phyloP scores from a whole-genome alignment of 352 stramenopile genomes.

The Phytopythium chamaehyphon region DNA sequence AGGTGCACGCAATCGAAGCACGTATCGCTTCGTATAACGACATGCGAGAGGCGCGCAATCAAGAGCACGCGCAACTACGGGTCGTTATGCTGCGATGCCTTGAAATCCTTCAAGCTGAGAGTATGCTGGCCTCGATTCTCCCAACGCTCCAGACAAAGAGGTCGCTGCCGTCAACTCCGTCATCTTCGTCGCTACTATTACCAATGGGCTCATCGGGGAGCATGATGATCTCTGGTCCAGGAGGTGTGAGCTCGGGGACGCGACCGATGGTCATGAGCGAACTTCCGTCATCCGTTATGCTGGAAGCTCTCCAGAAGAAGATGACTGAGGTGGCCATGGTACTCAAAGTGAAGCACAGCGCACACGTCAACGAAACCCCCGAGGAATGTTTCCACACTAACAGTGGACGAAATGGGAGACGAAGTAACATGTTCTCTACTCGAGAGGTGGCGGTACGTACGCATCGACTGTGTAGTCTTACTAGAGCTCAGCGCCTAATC shows the following conservation, averaged over 20 bases:
- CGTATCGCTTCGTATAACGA: constrained; percentile 49
- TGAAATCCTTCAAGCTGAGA: constrained; percentile 52
- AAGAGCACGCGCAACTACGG: constrained; percentile 38
- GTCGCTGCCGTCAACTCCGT: background rate
- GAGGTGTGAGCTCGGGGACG: constrained; percentile 7
- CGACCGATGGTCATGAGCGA: constrained; percentile 45
- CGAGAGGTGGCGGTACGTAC: constrained; percentile 32
- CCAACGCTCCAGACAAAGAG: background rate
- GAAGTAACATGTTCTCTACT: constrained; percentile 54
- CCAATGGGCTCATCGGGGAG: background rate
- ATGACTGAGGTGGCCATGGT: constrained; percentile 60
- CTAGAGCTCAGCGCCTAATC: too few species aligned
- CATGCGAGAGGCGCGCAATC: constrained; percentile 43
- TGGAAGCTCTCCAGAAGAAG: constrained; percentile 62
- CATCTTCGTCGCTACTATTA: constrained; percentile 1
- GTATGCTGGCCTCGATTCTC: constrained; percentile 14
- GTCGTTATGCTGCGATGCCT: constrained; percentile 59
- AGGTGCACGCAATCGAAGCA: constrained; percentile 8
- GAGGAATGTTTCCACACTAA: constrained; percentile 19
- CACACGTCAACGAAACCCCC: constrained; percentile 17
- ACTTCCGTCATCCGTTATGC: constrained; percentile 31
- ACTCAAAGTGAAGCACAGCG: constrained; percentile 48
- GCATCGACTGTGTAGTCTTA: background rate
- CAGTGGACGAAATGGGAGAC: constrained; percentile 17
- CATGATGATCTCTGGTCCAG: background rate